Conservation (phyloP, 2,329 filamentous ascomycete genomes). For the Colletotrichum costaricense region DNA sequence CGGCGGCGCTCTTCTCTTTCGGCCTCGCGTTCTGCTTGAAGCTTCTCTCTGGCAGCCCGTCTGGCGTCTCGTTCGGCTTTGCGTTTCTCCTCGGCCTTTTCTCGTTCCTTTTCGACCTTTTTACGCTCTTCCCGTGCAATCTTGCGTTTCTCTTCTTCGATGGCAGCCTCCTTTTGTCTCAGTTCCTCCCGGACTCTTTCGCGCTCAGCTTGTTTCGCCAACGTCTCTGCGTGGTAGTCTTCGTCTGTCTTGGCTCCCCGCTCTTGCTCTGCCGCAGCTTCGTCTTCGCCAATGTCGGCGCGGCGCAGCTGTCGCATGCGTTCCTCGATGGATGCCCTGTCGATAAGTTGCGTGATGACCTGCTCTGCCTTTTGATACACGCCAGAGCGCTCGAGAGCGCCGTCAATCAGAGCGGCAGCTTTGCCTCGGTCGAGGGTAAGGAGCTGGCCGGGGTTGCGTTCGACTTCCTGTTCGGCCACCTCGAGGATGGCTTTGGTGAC, state of each 20-base stretch:
- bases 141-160: constrained; percentile 70
- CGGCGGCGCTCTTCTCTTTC: constrained; percentile 65
- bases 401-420: constrained; percentile 80
- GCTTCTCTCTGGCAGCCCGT: constrained; percentile 53
- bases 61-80: constrained; percentile 63
- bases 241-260: constrained; percentile 79
- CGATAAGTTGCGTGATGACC: constrained; percentile 73
- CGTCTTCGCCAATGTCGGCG: constrained; percentile 76
- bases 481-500: constrained; percentile 75
- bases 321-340: constrained; percentile 74
- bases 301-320: constrained; percentile 76
- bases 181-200: constrained; percentile 71
- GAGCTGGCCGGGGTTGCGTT: constrained; percentile 77
- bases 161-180: constrained; percentile 67
- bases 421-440: constrained; percentile 80
- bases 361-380: constrained; percentile 79
- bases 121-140: constrained; percentile 68
- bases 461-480: constrained; percentile 79
- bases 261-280: constrained; percentile 71
- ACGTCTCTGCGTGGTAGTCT: constrained; percentile 77
- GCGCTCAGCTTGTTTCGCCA: constrained; percentile 68
- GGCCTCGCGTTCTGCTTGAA: constrained; percentile 59
- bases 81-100: constrained; percentile 61
- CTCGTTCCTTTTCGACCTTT: constrained; percentile 59
- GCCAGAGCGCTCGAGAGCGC: constrained; percentile 79